Percentiles rank a stretch among this genome's conserved stretches.
phyloP scores from a whole-genome alignment of 352 stramenopile species.

The Pseudoperonospora humuli region DNA sequence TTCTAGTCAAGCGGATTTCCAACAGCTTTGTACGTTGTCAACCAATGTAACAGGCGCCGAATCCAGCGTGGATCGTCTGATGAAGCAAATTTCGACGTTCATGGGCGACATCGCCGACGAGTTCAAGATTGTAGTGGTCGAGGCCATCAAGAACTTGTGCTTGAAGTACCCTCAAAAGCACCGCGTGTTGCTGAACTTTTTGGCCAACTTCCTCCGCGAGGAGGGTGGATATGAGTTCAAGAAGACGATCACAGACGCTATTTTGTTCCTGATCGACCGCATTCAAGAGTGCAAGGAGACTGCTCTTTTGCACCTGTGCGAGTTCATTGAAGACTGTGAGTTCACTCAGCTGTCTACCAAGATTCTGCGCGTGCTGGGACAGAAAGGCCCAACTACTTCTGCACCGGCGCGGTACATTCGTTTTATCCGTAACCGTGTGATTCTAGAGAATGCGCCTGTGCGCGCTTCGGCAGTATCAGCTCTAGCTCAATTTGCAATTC shows the following conservation, averaged over 20 bases:
- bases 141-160: constrained; percentile 95
- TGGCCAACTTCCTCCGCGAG: constrained; percentile 96
- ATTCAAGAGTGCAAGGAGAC: constrained; percentile 97
- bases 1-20: constrained; percentile 1
- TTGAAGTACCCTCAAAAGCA: constrained; percentile 98
- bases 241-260: constrained; percentile 96
- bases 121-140: constrained; percentile 99
- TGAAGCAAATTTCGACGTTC: constrained; percentile 98
- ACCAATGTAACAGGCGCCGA: constrained; percentile 66
- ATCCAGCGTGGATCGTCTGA: constrained; percentile 92
- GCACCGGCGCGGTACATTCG: constrained; percentile 97
- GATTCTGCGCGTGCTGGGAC: constrained; percentile 94
- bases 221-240: constrained; percentile 98
- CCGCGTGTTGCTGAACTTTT: constrained; percentile 95
- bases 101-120: constrained; percentile 99
- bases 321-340: constrained; percentile 99
- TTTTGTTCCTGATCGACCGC: constrained; percentile 94
- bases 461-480: constrained; percentile 94
- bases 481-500: constrained; percentile 94
- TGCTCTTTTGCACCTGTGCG: constrained; percentile 95
- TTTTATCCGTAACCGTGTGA: constrained; percentile 99
- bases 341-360: constrained; percentile 87
- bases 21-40: background rate
- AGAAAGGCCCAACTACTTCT: constrained; percentile 91
- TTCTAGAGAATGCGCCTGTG: constrained; percentile 96